Base-by-base conservation (phyloP, 768 basidiomycete species). In the Termitomyces sp. region DNA sequence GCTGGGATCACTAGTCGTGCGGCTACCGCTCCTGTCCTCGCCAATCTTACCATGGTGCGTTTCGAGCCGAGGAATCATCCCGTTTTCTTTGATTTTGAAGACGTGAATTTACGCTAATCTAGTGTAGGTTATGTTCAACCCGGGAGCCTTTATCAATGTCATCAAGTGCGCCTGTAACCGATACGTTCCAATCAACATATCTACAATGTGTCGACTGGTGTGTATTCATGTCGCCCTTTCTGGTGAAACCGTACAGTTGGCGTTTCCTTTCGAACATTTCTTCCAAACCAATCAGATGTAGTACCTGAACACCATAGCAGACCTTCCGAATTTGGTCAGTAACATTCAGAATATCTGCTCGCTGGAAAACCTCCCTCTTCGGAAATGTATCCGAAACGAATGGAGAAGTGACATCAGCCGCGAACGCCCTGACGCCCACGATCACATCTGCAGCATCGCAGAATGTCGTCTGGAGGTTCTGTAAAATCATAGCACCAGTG, bases 141-240 rank as follows among this genome's bases (percentile, higher is more conserved):
- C 86, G 1, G 79, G 82, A 29, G 80, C 80, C 1, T 86, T 86
- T 68, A 74, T 86, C 59, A 76, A 79, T 62, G 74, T 84, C 44
- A 85, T 87, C 65, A 77, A 81, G 69, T 87, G 86, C 68, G 76
- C 84, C 5, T 89, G 87, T 64, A n/a, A 73, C 77, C 3, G 74
- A 76, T 55, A 74, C 74, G 0, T 77, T 76, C 61, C 74, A 77
- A 60, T 66, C 76, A 19, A 72, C 67, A 4, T 78, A 80, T 69
- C 85, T 85, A 37, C 84, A 87, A 73, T 89, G 85, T 58, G 83
- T 83, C 38, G 85, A 87, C 64, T 87, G 86, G 83, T 85, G 50
- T 41, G 74, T 63, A 37, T 49, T n/a, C 16, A 51, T 16, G 23
- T 50, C 27, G 4, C 44, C 44, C 31, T 41, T 21, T 27, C 32